Evolutionary conservation across 441 rosid species (phyloP).

Genomic region (Euphorbia corollata): DNA sequence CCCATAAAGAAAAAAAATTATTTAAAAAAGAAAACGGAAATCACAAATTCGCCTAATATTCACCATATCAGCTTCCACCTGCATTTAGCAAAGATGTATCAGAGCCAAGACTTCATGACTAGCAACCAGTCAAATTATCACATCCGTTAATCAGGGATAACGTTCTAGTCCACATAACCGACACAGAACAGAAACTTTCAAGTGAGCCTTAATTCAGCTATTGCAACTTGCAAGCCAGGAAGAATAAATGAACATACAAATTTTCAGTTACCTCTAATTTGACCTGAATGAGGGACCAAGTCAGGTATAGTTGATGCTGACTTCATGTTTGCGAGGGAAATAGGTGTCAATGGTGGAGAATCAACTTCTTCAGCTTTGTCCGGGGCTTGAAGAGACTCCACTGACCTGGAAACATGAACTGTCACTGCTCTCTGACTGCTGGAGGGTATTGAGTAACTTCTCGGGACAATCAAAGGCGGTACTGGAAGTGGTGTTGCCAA

Average conservation of each 20-base stretch:
- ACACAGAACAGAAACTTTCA: not conserved
- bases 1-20: not conserved
- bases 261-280: constrained; percentile 49
- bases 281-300: constrained; percentile 40
- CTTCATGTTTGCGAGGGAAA: constrained; percentile 42
- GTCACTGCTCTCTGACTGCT: constrained; percentile 65
- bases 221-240: not conserved
- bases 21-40: not conserved
- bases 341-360: constrained; percentile 82
- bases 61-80: constrained; percentile 27
- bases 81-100: constrained; percentile 11
- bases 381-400: constrained; percentile 34
- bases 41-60: constrained; percentile 10
- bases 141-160: not conserved
- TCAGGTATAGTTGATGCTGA: constrained; percentile 34
- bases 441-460: constrained; percentile 86
- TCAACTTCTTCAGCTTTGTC: constrained; percentile 39
- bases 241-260: not conserved
- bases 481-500: constrained; percentile 65
- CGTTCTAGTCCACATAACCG: too few relatives aligned
- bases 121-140: not conserved
- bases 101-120: not conserved
- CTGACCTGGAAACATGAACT: constrained; percentile 36
- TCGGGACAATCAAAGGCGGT: constrained; percentile 56
- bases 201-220: not conserved